Conservation (phyloP, 345 rosid genomes). For the Euclidium syriacum region DNA sequence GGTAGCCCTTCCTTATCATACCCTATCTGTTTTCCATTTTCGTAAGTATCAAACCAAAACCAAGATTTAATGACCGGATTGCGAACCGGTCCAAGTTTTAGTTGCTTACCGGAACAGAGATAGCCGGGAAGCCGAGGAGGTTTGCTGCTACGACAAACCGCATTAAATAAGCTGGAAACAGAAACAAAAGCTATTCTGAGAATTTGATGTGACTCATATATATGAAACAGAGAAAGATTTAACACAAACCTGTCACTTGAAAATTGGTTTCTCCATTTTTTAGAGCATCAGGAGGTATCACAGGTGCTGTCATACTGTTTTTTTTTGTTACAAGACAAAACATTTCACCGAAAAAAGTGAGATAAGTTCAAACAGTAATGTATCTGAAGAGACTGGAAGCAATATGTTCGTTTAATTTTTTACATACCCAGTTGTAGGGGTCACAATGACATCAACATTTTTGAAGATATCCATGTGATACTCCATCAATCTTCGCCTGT, state of each 20-base stretch:
- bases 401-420: not conserved
- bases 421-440: constrained; percentile 78
- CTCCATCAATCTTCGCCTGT: constrained; percentile 77
- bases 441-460: constrained; percentile 75
- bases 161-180: constrained; percentile 63
- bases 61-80: no score
- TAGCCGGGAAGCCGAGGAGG: constrained; percentile 84
- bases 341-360: not conserved
- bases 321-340: constrained; percentile 7
- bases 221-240: not conserved
- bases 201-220: no score
- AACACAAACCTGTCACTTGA: constrained; percentile 55
- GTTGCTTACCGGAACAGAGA: constrained; percentile 66
- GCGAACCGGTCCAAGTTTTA: not conserved
- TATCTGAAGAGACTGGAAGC: not conserved
- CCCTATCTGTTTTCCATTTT: constrained; percentile 43
- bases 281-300: constrained; percentile 63
- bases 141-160: constrained; percentile 55
- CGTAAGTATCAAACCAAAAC: no score
- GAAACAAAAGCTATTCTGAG: not conserved
- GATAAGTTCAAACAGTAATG: not conserved
- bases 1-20: constrained; percentile 88
- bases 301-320: constrained; percentile 81
- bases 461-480: constrained; percentile 79
- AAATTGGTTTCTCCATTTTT: constrained; percentile 70